phyloP scores from a whole-genome alignment of 805 yeast species.

The Wickerhamiella kurtzmanii region DNA sequence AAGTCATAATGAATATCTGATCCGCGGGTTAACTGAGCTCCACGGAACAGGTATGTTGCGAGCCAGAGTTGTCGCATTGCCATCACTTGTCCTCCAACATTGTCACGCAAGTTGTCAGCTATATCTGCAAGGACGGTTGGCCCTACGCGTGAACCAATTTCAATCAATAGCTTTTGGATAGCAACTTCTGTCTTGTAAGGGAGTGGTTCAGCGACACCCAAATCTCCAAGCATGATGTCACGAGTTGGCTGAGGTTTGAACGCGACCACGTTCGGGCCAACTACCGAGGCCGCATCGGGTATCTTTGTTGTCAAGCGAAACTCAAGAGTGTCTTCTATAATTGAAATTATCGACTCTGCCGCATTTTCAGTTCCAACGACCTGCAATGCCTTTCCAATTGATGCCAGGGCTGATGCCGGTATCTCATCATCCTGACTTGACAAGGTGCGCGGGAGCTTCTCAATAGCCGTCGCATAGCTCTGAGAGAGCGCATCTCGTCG shows the following conservation, averaged over 20 bases:
- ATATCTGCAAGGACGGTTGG: background rate
- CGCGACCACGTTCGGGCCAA: too few relatives aligned
- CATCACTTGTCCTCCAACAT: background rate
- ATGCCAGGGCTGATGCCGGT: conserved; percentile 1
- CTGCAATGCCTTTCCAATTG: conserved; percentile 4
- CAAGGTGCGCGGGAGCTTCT: conserved; percentile 5
- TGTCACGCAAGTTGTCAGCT: background rate
- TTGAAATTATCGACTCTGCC: background rate
- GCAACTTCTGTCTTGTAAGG: conserved; percentile 4
- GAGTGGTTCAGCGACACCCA: background rate
- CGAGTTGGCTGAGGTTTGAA: background rate
- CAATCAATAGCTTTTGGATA: conserved; percentile 1
- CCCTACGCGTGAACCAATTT: background rate
- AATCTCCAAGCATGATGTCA: background rate
- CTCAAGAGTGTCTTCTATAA: conserved; percentile 7
- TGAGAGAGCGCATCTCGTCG: background rate
- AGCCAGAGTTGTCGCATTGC: background rate
- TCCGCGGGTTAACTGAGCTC: background rate
- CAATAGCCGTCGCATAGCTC: conserved; percentile 1
- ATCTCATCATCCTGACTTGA: conserved; percentile 8
- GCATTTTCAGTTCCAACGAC: background rate
- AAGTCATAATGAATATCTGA: background rate
- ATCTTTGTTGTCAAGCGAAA: conserved; percentile 4
- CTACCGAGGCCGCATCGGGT: background rate
- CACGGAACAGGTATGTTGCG: background rate